Evolutionary conservation across 352 stramenopile genomes (phyloP), one percentile per base, ranked within the genome.

Genomic region (Phytophthora pseudosyringae): DNA sequence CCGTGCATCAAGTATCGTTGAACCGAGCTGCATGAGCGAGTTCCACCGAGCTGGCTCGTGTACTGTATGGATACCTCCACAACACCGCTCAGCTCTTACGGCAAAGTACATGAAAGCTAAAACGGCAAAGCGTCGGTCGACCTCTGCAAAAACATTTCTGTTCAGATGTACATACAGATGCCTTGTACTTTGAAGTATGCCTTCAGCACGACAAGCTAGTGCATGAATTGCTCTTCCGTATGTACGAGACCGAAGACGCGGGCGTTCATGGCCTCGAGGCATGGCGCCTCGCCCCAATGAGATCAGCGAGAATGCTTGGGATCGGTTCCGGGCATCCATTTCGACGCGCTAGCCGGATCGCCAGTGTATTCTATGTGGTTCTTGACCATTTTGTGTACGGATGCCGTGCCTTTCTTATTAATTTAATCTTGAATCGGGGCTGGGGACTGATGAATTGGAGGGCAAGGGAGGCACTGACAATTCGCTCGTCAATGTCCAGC

Each of bases 241-340:
- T n/a, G n/a, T n/a, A n/a, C n/a, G n/a, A n/a, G n/a, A n/a, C n/a
- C n/a, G n/a, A 39, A 48, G 51, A 18, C 39, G 26, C 39, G 21
- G n/a, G n/a, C 36, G n/a, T 13, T 31, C 4, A 18, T 21, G 31
- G 4, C 43, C 39, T 59, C 38, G 16, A 33, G 31, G 39, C 51
- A 16, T 15, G 28, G 38, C 43, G 51, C 51, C 39, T 59, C 13
- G 39, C 51, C 13, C 51, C 51, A 59, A 59, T 59, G 26, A 47
- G 29, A 58, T 9, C 3, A 9, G 35, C 9, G 43, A 26, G n/a
- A 52, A 16, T 11, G 15, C 31, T 50, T 50, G 31, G 12, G 51
- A 38, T 46, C 32, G 31, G 48, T 16, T 44, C 12, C 3, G 31
- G 16, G 29, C n/a, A 53, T 28, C 26, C 28, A 38, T 51, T 32